Percentiles rank a stretch among this genome's conserved stretches.
Conservation (phyloP, 495 filamentous ascomycete species). For the Penicillium ochrochloron region DNA sequence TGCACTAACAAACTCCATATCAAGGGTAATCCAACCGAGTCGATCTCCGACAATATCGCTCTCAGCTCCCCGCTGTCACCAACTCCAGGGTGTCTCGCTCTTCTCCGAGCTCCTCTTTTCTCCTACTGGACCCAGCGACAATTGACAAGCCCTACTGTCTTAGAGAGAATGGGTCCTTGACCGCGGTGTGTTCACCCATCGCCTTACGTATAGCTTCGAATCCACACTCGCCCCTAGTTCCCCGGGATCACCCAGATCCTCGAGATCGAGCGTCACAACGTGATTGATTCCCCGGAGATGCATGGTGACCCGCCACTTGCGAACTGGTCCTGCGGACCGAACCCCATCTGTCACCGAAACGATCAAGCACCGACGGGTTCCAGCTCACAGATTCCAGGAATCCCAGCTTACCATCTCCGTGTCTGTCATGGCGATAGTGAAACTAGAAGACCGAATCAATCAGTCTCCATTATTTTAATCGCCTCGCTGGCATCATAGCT, state of each 20-base stretch:
- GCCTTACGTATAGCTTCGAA: background rate
- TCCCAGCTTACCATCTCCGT: background rate
- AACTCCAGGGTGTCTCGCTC: background rate
- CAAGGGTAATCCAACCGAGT: conserved; percentile 18
- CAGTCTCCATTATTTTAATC: conserved; percentile 13
- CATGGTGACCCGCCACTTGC: conserved; percentile 47
- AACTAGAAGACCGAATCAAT: background rate
- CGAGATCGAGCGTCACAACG: conserved; percentile 30
- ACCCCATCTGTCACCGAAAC: conserved; percentile 24
- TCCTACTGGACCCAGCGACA: background rate
- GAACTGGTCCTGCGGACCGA: conserved; percentile 35
- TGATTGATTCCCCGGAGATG: conserved; percentile 40
- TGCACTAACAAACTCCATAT: background rate
- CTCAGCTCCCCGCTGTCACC: conserved; percentile 18
- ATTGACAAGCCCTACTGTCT: background rate
- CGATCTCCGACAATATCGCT: background rate
- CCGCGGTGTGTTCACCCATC: background rate
- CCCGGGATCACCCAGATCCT: conserved; percentile 6
- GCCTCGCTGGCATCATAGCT: background rate
- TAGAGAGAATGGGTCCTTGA: background rate
- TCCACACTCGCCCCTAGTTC: conserved; percentile 15
- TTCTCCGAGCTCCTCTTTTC: background rate
- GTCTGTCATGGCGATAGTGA: background rate
- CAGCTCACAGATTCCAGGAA: background rate
- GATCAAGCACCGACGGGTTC: conserved; percentile 15